phyloP scores from a whole-genome alignment of 441 rosid genomes.

The Eutrema salsugineum region DNA sequence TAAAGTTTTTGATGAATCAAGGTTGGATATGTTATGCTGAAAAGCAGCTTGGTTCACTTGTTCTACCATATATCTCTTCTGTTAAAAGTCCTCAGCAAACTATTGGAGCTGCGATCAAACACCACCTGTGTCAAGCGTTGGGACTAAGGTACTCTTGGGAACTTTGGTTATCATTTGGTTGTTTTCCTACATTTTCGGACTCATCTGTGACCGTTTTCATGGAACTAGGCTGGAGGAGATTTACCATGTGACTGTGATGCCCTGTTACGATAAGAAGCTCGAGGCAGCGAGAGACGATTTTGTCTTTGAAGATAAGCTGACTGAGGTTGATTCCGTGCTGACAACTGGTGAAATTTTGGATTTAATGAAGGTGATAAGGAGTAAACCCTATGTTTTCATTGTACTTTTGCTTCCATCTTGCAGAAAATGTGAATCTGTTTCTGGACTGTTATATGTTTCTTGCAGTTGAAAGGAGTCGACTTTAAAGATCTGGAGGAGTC shows the following conservation, averaged over 20 bases:
- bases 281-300: constrained; percentile 94
- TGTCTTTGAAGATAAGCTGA: constrained; percentile 44
- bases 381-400: background rate
- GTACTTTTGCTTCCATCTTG: background rate
- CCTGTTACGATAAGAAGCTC: constrained; percentile 95
- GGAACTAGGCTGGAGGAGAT: constrained; percentile 68
- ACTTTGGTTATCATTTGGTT: background rate
- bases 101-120: constrained; percentile 80
- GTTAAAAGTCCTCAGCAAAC: constrained; percentile 98
- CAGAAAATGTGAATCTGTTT: background rate
- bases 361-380: constrained; percentile 63
- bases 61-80: constrained; percentile 79
- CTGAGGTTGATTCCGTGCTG: constrained; percentile 92
- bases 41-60: constrained; percentile 78
- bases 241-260: constrained; percentile 96
- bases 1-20: constrained; percentile 24
- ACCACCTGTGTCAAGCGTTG: constrained; percentile 56
- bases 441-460: constrained; percentile 7
- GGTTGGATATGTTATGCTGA: constrained; percentile 99
- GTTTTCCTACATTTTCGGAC: background rate
- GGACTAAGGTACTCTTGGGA: constrained; percentile 56
- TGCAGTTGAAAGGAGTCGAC: constrained; percentile 73
- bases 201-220: background rate
- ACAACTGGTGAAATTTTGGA: constrained; percentile 89
- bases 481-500: constrained; percentile 67